Base-by-base conservation (phyloP, 768 basidiomycete genomes). In the Mycena galericulata region DNA sequence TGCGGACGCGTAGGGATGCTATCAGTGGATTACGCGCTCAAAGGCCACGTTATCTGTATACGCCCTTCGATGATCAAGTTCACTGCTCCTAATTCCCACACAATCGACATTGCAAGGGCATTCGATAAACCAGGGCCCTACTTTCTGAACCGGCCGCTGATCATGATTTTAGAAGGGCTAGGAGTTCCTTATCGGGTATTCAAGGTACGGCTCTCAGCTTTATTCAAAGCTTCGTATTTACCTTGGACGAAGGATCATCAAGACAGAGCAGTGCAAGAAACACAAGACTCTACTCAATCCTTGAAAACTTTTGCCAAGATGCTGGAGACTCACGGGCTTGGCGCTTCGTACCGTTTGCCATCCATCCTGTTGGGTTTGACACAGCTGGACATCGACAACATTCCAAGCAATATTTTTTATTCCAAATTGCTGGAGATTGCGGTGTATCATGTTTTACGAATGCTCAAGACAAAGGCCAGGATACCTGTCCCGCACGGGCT, bases 31-130 rank as follows among this genome's bases (percentile, higher is more conserved):
- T 74, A 89, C 69, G 80, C 59, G 4, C 78, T 92, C 9, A 15
- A 63, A 17, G 91, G 88, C 10, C 79, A 82, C n/a, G 78, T 79
- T 4, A 81, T 92, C 32, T 80, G 82, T 46, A 76, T 91, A 2
- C 79, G 90, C 9, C 83, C 81, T 1, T 90, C 89, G 0, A 92
- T 92, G 90, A 84, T 86, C 71, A 93, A 94, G 75, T 93, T 93
- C 69, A 79, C 86, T 30, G 83, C 84, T 1, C 82, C 82, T 0
- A 72, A 82, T 24, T 84, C 83, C 1, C 78, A 73, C 4, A 80
- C 81, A 6, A 83, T 92, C 15, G 90, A 93, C 75, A 88, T 93
- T 49, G 91, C 92, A 0, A 79, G 83, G 30, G 85, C 87, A 4
- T 93, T 93, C 75, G 84, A 89, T 70, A 80, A 82, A 46, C 90